Percentiles rank a stretch among this genome's conserved stretches.
Evolutionary conservation across 345 rosid species (phyloP).

Genomic region (Populus pruinosa): DNA sequence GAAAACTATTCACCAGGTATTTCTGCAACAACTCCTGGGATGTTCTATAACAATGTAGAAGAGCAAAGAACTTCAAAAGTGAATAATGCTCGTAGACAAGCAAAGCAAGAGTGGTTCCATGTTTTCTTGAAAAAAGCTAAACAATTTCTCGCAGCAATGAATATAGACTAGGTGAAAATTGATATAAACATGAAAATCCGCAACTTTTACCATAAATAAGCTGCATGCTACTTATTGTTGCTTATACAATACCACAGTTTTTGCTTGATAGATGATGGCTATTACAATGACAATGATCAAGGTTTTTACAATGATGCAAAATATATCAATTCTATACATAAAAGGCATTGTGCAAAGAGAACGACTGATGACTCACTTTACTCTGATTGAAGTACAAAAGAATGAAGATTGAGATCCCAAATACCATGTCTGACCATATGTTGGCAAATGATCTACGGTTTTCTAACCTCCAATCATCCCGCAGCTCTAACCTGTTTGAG

Average conservation of each 20-base stretch:
- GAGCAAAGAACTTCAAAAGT: neutral
- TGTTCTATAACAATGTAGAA: neutral
- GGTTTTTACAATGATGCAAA: neutral
- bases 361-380: slow-evolving; percentile 46
- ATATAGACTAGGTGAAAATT: neutral
- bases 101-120: neutral
- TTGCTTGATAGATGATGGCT: slow-evolving; percentile 3
- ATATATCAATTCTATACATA: neutral
- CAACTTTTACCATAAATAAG: neutral
- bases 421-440: slow-evolving; percentile 90
- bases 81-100: neutral
- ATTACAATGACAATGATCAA: neutral
- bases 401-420: slow-evolving; percentile 76
- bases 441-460: slow-evolving; percentile 90
- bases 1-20: neutral
- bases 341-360: neutral
- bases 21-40: neutral
- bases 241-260: neutral
- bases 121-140: neutral
- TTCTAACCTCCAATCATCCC: slow-evolving; percentile 83
- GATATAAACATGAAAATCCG: neutral
- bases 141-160: neutral
- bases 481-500: slow-evolving; percentile 71
- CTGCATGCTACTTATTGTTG: neutral
- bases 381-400: slow-evolving; percentile 81